phyloP scores from a whole-genome alignment of 116 monocot genomes.

The Trichopus zeylanicus region DNA sequence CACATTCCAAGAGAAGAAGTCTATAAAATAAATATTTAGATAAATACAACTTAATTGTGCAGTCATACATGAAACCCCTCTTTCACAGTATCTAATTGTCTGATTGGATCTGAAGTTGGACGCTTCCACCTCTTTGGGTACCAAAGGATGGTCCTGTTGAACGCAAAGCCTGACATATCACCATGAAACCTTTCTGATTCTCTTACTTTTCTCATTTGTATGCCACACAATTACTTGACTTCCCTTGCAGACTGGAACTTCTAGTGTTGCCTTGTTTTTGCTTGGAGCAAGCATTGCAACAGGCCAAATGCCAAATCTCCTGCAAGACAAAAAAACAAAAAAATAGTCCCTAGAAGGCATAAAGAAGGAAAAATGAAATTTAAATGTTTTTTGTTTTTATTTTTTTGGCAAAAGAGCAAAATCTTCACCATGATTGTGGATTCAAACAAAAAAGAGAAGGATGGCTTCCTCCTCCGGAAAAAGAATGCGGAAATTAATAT shows the following conservation, averaged over 20 bases:
- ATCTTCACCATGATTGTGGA: too few species aligned
- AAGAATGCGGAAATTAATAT: too few species aligned
- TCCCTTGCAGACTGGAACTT: conserved; percentile 91
- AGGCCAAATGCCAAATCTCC: conserved; percentile 95
- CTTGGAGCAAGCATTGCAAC: conserved; percentile 78
- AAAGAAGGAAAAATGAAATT: neutral
- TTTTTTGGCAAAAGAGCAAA: too few species aligned
- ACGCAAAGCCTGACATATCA: conserved; percentile 97
- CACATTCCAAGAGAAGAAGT: too few species aligned
- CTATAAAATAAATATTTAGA: neutral
- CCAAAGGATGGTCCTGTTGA: conserved; percentile 95
- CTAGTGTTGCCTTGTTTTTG: conserved; percentile 65
- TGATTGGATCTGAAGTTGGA: conserved; percentile 31
- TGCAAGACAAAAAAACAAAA: conserved; percentile 25
- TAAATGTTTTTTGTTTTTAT: too few species aligned
- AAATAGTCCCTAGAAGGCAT: neutral
- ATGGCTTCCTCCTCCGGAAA: too few species aligned
- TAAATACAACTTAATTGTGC: neutral
- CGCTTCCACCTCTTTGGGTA: conserved; percentile 55
- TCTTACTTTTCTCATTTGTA: conserved; percentile 84
- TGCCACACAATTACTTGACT: conserved; percentile 88
- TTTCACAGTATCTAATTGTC: conserved; percentile 80
- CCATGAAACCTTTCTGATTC: conserved; percentile 91
- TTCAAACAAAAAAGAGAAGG: too few species aligned
- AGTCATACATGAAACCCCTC: conserved; percentile 84